Base-by-base conservation (phyloP, 176 grass and related monocot genomes). In the Paspalum notatum region DNA sequence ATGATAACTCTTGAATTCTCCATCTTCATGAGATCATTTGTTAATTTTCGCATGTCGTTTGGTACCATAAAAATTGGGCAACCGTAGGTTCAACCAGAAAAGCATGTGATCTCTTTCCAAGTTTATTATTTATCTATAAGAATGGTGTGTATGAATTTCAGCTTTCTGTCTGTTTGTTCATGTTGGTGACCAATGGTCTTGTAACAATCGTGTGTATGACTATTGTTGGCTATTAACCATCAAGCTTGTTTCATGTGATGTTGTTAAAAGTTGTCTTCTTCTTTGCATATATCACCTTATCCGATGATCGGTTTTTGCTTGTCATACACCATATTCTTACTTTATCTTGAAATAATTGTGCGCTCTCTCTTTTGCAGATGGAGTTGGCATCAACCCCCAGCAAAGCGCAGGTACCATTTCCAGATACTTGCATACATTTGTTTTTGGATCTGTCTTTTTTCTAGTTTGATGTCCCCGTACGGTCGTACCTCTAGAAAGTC, bases 311-410 rank as follows among this genome's bases (percentile, higher is more conserved):
- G 5, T 47, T 77, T 7, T 51, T 66, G 9, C 14, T 58, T 76
- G 10, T 12, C 8, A 66, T 83, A 56, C 5, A 22, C 1, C 47
- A 6, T 21, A 8, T 18, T 49, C 12, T 76, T 67, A 14, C 5
- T 26, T 39, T 21, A 15, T 80, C 0, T 49, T 66, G 7, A 37
- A 77, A 25, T 73, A 58, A 51, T 37, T 0, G 52, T 59, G 4
- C 13, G 1, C 63, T 57, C 44, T 16, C 0, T 26, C 4, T 0
- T 38, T 59, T 92, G 76, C 92, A 99, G 96, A 99, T 95, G 96
- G 96, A 62, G 92, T 98, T 66, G 92, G 96, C 45, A 95, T 98
- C 80, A 95, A 98, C 71, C 96, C 92, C 39, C 96, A 98, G 72
- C 96, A 98, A 91, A 98, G 96, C 88, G 96, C 96, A 83, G 96